phyloP scores from a whole-genome alignment of 2,329 filamentous ascomycete species.

The Colletotrichum magnum region DNA sequence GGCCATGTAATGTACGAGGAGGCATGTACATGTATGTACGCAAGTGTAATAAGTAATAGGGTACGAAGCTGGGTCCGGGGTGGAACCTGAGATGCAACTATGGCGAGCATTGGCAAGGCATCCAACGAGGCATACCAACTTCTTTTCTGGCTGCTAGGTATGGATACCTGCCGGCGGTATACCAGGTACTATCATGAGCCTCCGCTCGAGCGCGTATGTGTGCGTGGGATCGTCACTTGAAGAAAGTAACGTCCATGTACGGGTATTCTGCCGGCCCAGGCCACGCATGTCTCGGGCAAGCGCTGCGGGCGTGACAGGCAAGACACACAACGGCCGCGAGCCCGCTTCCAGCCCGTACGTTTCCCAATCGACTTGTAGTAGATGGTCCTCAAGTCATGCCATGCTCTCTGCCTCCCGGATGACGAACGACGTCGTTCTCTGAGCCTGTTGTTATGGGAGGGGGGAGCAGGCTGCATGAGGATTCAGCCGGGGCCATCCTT shows the following conservation, averaged over 20 bases:
- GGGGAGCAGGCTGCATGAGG: slow-evolving; percentile 2
- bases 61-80: slow-evolving; percentile 8
- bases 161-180: too few relatives aligned
- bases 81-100: slow-evolving; percentile 37
- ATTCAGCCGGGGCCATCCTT: slow-evolving; percentile 22
- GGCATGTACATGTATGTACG: too few relatives aligned
- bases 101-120: slow-evolving; percentile 29
- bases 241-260: slow-evolving; percentile 21
- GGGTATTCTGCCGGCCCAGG: background rate
- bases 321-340: slow-evolving; percentile 25
- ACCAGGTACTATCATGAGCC: background rate
- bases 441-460: slow-evolving; percentile 20
- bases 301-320: slow-evolving; percentile 32
- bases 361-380: too few relatives aligned
- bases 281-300: slow-evolving; percentile 21
- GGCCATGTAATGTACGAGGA: background rate
- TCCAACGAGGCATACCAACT: slow-evolving; percentile 24
- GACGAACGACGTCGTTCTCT: slow-evolving; percentile 36
- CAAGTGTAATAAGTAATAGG: too few relatives aligned
- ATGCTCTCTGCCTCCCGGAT: slow-evolving; percentile 20
- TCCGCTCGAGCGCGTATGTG: background rate
- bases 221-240: slow-evolving; percentile 27
- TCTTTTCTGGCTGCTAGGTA: too few relatives aligned
- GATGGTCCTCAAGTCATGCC: too few relatives aligned
- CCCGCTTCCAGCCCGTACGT: slow-evolving; percentile 1